These are phyloP conservation scores for Singerocomus inundabilis DNA, from an alignment of 1,284 basidiomycete species.

Conservation along the genomic window DNA sequence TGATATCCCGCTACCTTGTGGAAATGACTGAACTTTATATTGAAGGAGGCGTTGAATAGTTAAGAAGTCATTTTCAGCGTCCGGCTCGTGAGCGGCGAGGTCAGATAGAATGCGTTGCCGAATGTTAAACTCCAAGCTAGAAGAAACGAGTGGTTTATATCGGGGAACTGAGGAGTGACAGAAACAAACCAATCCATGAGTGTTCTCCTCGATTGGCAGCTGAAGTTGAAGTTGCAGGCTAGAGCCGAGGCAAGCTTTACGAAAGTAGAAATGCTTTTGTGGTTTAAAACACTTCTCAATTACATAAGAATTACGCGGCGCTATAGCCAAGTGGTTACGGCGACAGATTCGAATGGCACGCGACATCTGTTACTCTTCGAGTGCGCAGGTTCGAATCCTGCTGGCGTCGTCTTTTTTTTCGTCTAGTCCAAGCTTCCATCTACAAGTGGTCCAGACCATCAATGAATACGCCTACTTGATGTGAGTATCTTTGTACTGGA, in stretches of 20 bases:
- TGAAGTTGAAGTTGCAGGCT: neutral
- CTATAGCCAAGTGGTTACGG: constrained; percentile 59
- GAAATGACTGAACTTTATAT: constrained; percentile 49
- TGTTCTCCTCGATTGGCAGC: neutral
- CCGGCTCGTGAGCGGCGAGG: constrained; percentile 66
- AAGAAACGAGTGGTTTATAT: neutral
- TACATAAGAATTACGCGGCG: constrained; percentile 14
- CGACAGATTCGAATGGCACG: constrained; percentile 51
- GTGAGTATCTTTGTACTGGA: too few species aligned
- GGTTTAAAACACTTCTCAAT: constrained; percentile 1
- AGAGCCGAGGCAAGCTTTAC: neutral
- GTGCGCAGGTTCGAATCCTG: constrained; percentile 43
- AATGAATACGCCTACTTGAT: too few species aligned
- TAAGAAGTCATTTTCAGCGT: constrained; percentile 45
- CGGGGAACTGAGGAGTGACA: neutral
- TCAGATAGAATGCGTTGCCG: constrained; percentile 80
- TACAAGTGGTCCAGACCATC: too few species aligned
- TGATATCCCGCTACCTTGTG: constrained; percentile 14
- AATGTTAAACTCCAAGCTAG: constrained; percentile 72
- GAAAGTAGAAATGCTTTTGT: constrained; percentile 4
- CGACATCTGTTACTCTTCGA: constrained; percentile 42
- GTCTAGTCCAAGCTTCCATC: too few species aligned
- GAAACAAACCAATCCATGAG: constrained; percentile 32
- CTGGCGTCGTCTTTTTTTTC: constrained; percentile 34
- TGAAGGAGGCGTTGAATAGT: constrained; percentile 57